phyloP scores from a whole-genome alignment of 2,329 filamentous ascomycete species.

The Ramularia collo-cygni region DNA sequence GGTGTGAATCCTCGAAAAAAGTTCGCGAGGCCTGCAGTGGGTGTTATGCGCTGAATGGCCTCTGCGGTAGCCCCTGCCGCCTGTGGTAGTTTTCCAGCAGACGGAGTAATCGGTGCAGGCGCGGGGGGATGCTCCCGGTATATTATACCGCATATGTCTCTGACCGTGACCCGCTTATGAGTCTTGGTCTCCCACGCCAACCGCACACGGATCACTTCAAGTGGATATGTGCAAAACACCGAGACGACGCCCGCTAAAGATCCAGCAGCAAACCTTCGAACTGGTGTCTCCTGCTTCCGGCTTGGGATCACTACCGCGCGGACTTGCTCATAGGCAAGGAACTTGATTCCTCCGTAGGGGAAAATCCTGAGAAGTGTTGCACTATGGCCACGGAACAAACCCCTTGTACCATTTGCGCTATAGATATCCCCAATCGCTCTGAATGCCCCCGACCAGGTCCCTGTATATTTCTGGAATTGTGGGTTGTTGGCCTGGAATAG shows the following conservation, averaged over 20 bases:
- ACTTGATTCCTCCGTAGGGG: slow-evolving; percentile 96
- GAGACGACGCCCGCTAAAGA: slow-evolving; percentile 76
- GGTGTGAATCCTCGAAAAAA: slow-evolving; percentile 94
- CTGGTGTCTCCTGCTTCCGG: slow-evolving; percentile 68
- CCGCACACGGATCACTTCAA: slow-evolving; percentile 88
- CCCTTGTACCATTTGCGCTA: slow-evolving; percentile 60
- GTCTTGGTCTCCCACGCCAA: slow-evolving; percentile 88
- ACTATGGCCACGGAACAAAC: slow-evolving; percentile 88
- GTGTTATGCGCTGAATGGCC: slow-evolving; percentile 47
- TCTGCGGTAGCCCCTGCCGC: slow-evolving; percentile 35
- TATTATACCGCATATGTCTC: slow-evolving; percentile 76
- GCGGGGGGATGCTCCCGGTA: slow-evolving; percentile 63
- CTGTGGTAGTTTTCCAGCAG: slow-evolving; percentile 15
- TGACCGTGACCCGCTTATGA: slow-evolving; percentile 61
- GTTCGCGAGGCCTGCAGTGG: slow-evolving; percentile 67
- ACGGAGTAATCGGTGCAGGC: slow-evolving; percentile 10
- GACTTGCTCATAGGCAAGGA: slow-evolving; percentile 95
- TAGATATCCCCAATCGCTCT: slow-evolving; percentile 81
- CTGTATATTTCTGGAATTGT: slow-evolving; percentile 86
- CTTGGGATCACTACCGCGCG: slow-evolving; percentile 68
- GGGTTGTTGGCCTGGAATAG: slow-evolving; percentile 95
- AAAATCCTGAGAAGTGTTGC: slow-evolving; percentile 92
- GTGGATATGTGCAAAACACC: slow-evolving; percentile 92
- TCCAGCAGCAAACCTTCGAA: slow-evolving; percentile 67
- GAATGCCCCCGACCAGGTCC: slow-evolving; percentile 79